A percentile compares a stretch with the other conserved stretches of the same genome.
These are phyloP conservation scores for Miscanthus sacchariflorus DNA, from an alignment of 202 grass and related monocot genomes.

Conservation along the genomic window DNA sequence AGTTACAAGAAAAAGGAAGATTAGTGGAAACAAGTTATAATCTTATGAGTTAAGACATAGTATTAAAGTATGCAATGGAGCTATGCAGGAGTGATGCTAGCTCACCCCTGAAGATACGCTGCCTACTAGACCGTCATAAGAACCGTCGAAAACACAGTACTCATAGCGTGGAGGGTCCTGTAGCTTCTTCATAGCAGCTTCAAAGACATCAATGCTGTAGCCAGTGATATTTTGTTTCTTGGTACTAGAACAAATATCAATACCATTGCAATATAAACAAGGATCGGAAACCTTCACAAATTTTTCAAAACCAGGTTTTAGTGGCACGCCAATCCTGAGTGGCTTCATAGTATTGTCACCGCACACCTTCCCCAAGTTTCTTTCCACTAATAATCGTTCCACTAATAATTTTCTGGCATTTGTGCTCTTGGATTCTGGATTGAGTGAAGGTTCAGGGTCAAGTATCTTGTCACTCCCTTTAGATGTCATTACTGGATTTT, in stretches of 20 bases:
- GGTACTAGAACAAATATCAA: not conserved
- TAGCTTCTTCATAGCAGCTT: conserved; percentile 8
- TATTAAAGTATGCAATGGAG: not conserved
- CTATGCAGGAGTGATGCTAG: not conserved
- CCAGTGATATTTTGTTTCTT: conserved; percentile 17
- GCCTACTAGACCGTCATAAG: conserved; percentile 33
- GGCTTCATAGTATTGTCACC: not conserved
- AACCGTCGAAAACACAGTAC: not conserved
- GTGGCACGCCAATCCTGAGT: not conserved
- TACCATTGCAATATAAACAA: not conserved
- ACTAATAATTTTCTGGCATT: not conserved
- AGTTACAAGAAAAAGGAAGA: not conserved
- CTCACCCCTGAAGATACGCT: conserved; percentile 36
- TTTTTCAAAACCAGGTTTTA: conserved; percentile 13
- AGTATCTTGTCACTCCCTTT: not conserved
- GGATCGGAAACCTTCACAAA: conserved; percentile 30
- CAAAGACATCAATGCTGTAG: conserved; percentile 32
- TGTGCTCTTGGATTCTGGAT: not conserved
- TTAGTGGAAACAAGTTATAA: not conserved
- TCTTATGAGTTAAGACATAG: not conserved
- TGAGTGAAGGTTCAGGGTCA: not conserved
- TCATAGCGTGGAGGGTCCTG: not conserved
- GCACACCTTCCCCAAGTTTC: not conserved
- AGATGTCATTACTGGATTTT: not conserved
- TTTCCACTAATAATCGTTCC: not conserved